Conservation (phyloP, 2,329 filamentous ascomycete species). For the Aspergillus terreus region DNA sequence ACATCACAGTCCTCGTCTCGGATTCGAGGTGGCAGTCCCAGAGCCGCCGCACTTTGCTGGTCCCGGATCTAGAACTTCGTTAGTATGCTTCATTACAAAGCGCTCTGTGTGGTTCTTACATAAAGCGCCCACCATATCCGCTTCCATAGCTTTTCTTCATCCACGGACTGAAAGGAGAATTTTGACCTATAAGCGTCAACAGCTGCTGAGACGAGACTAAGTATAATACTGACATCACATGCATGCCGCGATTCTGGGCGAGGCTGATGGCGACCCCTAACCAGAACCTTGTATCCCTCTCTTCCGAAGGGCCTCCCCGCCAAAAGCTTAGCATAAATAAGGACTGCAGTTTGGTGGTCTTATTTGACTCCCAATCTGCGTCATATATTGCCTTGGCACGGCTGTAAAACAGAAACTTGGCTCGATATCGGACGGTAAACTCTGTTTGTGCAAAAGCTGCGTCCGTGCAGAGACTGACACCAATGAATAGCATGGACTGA, state of each 20-base stretch:
- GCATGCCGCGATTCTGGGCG: conserved; percentile 46
- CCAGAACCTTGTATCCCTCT: conserved; percentile 51
- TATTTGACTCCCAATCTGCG: conserved; percentile 51
- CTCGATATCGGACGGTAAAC: conserved; percentile 47
- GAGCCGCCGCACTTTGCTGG: conserved; percentile 45
- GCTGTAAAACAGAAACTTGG: conserved; percentile 50
- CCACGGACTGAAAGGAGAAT: conserved; percentile 24
- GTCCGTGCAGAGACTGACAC: conserved; percentile 52
- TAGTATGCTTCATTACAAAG: not conserved
- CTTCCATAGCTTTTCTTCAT: conserved; percentile 40
- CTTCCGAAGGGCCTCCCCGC: conserved; percentile 48
- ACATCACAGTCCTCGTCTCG: conserved; percentile 50
- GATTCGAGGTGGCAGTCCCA: conserved; percentile 46
- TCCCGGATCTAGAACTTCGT: conserved; percentile 38
- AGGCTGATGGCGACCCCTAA: conserved; percentile 50
- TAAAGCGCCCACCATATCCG: conserved; percentile 56
- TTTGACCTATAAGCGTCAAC: conserved; percentile 24
- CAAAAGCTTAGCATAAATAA: conserved; percentile 56
- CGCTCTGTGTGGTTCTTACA: conserved; percentile 15
- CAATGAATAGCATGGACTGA: conserved; percentile 54
- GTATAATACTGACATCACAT: conserved; percentile 26
- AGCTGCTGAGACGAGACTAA: not conserved
- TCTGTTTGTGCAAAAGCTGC: conserved; percentile 43
- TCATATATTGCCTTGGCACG: conserved; percentile 52
- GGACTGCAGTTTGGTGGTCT: conserved; percentile 48